Conservation (phyloP, 805 yeast species). For the Candida bentonensis region DNA sequence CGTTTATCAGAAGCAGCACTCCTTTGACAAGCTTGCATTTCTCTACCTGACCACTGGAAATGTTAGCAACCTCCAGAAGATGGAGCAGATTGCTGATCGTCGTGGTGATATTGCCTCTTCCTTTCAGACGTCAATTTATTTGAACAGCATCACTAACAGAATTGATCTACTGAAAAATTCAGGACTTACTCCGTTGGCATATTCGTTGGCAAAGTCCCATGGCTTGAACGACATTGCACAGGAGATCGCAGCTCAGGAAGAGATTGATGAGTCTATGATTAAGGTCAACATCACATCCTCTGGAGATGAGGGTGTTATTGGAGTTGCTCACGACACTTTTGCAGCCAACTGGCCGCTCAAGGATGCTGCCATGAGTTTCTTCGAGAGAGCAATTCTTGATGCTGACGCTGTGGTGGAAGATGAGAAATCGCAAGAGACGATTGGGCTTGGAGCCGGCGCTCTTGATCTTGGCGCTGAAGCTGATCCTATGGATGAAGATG, state of each 20-base stretch:
- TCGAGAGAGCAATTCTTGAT: constrained; percentile 65
- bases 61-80: constrained; percentile 53
- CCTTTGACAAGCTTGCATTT: constrained; percentile 82
- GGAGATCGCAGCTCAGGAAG: constrained; percentile 56
- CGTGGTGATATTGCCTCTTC: constrained; percentile 70
- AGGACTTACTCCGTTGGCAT: constrained; percentile 81
- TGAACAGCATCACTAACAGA: constrained; percentile 62
- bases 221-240: constrained; percentile 69
- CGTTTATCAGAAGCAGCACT: constrained; percentile 74
- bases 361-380: constrained; percentile 58
- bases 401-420: constrained; percentile 12
- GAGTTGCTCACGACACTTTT: constrained; percentile 31
- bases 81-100: constrained; percentile 81
- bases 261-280: constrained; percentile 47
- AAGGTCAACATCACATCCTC: constrained; percentile 24
- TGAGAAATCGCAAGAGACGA: constrained; percentile 2
- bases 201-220: constrained; percentile 77
- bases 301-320: constrained; percentile 27
- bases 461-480: constrained; percentile 12
- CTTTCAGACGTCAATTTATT: constrained; percentile 69
- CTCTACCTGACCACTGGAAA: constrained; percentile 80
- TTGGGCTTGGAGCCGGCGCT: constrained; percentile 14
- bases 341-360: constrained; percentile 69
- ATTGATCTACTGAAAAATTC: constrained; percentile 58
- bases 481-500: constrained; percentile 16